These are phyloP conservation scores for Metarhizium anisopliae DNA, from an alignment of 2,329 filamentous ascomycete genomes.

Conservation along the genomic window DNA sequence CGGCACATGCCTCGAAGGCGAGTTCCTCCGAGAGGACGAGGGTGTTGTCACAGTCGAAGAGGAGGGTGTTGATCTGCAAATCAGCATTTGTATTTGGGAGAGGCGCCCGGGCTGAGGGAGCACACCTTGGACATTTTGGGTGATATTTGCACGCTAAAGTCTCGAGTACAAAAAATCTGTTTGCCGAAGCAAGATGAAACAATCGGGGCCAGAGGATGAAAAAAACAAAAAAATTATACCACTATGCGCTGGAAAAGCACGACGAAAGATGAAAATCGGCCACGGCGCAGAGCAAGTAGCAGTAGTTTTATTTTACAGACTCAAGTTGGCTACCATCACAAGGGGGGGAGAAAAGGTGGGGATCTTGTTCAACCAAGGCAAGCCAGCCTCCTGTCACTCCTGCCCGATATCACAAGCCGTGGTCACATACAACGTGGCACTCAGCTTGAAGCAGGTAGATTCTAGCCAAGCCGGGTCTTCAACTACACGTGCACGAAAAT, in stretches of 20 bases:
- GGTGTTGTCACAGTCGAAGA: constrained; percentile 83
- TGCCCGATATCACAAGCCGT: background rate
- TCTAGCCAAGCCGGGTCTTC: background rate
- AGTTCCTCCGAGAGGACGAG: constrained; percentile 86
- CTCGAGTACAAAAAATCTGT: background rate
- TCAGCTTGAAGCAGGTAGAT: background rate
- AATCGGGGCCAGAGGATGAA: too few species aligned
- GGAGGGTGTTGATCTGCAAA: constrained; percentile 52
- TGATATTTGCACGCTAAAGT: background rate
- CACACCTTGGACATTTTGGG: constrained; percentile 6
- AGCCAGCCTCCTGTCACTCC: background rate
- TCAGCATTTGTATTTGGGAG: background rate
- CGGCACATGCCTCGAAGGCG: constrained; percentile 85
- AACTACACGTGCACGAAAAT: background rate
- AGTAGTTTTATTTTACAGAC: background rate
- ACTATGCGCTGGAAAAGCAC: background rate
- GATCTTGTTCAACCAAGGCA: background rate
- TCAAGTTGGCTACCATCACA: background rate
- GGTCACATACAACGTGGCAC: background rate
- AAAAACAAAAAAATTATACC: too few species aligned
- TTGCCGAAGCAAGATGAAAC: background rate
- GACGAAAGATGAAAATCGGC: background rate
- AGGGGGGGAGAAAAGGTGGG: background rate
- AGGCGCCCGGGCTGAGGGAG: background rate
- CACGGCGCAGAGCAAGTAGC: background rate